Evolutionary conservation across 768 basidiomycete genomes (phyloP).

Genomic region (Mycena sanguinolenta): DNA sequence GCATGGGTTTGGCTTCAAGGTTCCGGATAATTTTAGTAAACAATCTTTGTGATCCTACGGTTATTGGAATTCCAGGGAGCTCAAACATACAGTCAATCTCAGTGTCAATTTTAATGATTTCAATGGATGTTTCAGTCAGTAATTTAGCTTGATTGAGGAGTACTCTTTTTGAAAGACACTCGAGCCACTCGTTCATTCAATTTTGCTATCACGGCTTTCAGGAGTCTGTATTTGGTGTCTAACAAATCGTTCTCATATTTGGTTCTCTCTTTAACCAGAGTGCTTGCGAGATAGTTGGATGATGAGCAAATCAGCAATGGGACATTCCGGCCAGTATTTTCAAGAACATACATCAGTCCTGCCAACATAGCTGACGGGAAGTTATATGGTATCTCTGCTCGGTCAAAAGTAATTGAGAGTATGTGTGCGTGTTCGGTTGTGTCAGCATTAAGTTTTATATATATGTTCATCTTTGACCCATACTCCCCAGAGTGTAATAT

Average conservation of each 20-base stretch:
- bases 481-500: neutral
- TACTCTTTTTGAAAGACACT: neutral
- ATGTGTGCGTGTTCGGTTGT: neutral
- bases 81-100: neutral
- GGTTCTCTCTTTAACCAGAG: neutral
- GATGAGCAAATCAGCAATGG: neutral
- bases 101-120: neutral
- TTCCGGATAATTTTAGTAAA: neutral
- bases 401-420: neutral
- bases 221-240: neutral
- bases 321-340: neutral
- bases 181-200: slow-evolving; percentile 8
- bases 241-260: neutral
- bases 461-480: neutral
- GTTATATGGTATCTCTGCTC: neutral
- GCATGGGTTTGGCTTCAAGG: neutral
- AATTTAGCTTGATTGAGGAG: neutral
- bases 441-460: neutral
- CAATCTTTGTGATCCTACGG: neutral
- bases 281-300: neutral
- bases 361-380: neutral
- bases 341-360: neutral
- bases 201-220: neutral
- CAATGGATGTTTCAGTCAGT: neutral
- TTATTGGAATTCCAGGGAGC: neutral